phyloP scores from a whole-genome alignment of 2,329 filamentous ascomycete genomes.

The Penicillium sp. region DNA sequence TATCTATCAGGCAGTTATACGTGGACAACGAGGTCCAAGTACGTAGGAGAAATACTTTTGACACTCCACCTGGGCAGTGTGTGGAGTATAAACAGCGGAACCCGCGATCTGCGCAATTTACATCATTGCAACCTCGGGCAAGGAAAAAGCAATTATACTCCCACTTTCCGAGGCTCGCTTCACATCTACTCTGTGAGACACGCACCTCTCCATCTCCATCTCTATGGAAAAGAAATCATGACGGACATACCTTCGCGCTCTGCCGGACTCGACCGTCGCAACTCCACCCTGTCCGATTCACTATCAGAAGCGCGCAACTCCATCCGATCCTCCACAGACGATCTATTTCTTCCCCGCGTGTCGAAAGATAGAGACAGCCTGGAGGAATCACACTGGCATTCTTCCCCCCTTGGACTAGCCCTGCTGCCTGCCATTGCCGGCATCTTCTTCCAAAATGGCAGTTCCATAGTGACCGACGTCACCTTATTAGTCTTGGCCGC shows the following conservation, averaged over 20 bases:
- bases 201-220: background rate
- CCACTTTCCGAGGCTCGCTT: background rate
- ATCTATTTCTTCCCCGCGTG: slow-evolving; percentile 64
- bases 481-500: slow-evolving; percentile 77
- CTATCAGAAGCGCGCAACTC: slow-evolving; percentile 66
- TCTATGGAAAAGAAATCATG: background rate
- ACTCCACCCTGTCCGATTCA: slow-evolving; percentile 77
- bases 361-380: slow-evolving; percentile 33
- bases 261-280: slow-evolving; percentile 55
- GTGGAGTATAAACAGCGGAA: background rate
- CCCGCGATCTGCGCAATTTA: background rate
- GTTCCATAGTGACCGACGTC: slow-evolving; percentile 79
- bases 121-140: slow-evolving; percentile 5
- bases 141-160: slow-evolving; percentile 1
- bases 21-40: too few species aligned
- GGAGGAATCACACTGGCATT: slow-evolving; percentile 72
- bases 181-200: too few species aligned
- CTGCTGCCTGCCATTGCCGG: slow-evolving; percentile 84
- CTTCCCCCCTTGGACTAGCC: slow-evolving; percentile 78
- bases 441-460: slow-evolving; percentile 80
- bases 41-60: too few species aligned
- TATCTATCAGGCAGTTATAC: too few species aligned
- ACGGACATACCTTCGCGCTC: background rate
- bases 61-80: too few species aligned
- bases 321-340: slow-evolving; percentile 67